Base-by-base conservation (phyloP, 108 stramenopile species). In the Stephanodiscus triporus region DNA sequence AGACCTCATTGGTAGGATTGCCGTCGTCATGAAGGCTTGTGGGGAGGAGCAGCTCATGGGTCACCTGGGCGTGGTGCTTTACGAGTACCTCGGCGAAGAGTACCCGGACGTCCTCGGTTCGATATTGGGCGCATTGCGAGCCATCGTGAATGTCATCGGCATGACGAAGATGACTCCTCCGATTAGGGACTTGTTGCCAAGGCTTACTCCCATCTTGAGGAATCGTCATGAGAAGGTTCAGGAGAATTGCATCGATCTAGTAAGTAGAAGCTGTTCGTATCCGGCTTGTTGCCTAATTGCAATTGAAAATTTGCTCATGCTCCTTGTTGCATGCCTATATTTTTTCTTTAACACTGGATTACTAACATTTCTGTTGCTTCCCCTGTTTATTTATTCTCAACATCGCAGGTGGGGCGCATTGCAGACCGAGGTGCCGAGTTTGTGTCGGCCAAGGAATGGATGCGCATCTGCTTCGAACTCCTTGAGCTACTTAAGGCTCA, bases 381-480 rank as follows among this genome's bases (percentile, higher is more conserved):
- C 16, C 13, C 13, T 24, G 14, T 64, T 23, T 56, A 9, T 64
- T 67, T 48, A 9, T 47, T 40, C 40, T 57, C 48, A 22, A 30
- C 63, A 51, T 32, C 27, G 27, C 76, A 86, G 76, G 96, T 99
- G 38, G 99, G 99, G 23, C 93, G 97, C 9, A 97, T 99, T 67
- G 99, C 98, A 4, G 98, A 98, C 73, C 86, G 99, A 8, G 99
- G 98, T 17, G 95, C 98, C 16, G 97, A 99, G 76, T 95, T 93
- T 73, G 99, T 99, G 9, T 85, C 94, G 27, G 97, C 97, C 8
- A 92, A 96, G 48, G 99, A 99, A 87, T 99, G 99, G 99, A 99
- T 99, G 99, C 94, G 99, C 32, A 98, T 99, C 63, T 98, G 97
- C 84, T 99, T 98, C 71, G 98, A 99, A 81, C 88, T 99, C 23